Percentiles rank a stretch among this genome's conserved stretches.
These are phyloP conservation scores for Nemania serpens DNA, from an alignment of 2,329 filamentous ascomycete genomes.

Conservation along the genomic window DNA sequence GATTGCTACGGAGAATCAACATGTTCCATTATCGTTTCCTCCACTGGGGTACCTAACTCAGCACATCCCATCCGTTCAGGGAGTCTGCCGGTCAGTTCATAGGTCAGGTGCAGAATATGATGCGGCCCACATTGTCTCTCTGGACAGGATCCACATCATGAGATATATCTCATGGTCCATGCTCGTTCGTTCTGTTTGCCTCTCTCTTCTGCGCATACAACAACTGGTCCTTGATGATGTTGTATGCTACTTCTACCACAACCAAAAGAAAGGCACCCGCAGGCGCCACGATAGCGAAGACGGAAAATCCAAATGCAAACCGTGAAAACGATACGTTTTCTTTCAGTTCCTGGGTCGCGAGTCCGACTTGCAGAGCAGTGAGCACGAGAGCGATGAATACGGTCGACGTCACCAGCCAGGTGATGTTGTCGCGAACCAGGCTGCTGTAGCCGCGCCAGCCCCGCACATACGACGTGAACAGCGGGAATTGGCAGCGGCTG, in stretches of 20 bases:
- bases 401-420: background rate
- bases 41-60: no score
- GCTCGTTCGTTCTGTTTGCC: no score
- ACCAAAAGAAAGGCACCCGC: background rate
- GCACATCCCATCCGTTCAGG: no score
- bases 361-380: background rate
- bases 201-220: no score
- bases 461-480: background rate
- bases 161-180: no score
- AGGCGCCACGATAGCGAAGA: background rate
- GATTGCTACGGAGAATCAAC: no score
- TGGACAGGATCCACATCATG: no score
- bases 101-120: no score
- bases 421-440: background rate
- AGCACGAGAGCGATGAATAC: background rate
- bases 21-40: no score
- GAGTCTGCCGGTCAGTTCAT: no score
- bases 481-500: background rate
- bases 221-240: background rate
- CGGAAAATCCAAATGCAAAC: background rate
- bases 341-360: background rate
- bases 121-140: no score
- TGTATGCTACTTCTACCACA: background rate
- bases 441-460: background rate
- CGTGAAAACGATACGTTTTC: background rate